Evolutionary conservation across 2,329 filamentous ascomycete genomes (phyloP), one percentile per base, ranked within the genome.

Genomic region (Microdochium bolleyi): DNA sequence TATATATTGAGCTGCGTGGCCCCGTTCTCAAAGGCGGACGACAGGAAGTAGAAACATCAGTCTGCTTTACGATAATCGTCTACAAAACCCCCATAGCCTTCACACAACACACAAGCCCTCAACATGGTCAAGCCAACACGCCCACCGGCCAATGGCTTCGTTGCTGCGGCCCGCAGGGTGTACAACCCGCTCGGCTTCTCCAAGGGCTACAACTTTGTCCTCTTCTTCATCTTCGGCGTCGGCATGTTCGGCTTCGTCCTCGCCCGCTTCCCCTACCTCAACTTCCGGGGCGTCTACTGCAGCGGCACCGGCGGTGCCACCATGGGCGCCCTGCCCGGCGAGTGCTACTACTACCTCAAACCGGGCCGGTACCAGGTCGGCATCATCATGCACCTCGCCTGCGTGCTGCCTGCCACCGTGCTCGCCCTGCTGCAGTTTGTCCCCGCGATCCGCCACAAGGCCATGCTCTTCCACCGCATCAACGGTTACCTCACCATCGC

Each of bases 401-500:
- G 64, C 11, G 68, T 78, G 16, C 61, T 80, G 2, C 76, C 76
- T 0, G 75, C 69, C 2, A 64, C 64, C 9, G 55, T 78, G 2
- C 66, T 80, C 3, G 70, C 67, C 7, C 66, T 70, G 51, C 63
- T 76, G 21, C 77, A 80, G 63, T 80, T 80, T 56, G 60, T 77
- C 2, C 77, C 77, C 0, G 56, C 62, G 3, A 64, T 78, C 32
- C 69, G 75, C 1, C 72, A 79, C 57, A 76, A 72, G 57, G 60
- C 67, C 50, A 66, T 82, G 1, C 54, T 79, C 1, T 62, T 84
- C 24, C 84, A 87, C 60, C 77, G 83, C 1, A 71, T 86, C 52
- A 81, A 77, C 52, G 84, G 84, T 1, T 85, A 85, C 55, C 32
- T 77, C 4, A 62, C 82, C 51, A 54, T 80, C 0, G 52, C 78